A percentile compares a stretch with the other conserved stretches of the same genome.
phyloP scores from a whole-genome alignment of 345 rosid species.

The Acer saccharum region DNA sequence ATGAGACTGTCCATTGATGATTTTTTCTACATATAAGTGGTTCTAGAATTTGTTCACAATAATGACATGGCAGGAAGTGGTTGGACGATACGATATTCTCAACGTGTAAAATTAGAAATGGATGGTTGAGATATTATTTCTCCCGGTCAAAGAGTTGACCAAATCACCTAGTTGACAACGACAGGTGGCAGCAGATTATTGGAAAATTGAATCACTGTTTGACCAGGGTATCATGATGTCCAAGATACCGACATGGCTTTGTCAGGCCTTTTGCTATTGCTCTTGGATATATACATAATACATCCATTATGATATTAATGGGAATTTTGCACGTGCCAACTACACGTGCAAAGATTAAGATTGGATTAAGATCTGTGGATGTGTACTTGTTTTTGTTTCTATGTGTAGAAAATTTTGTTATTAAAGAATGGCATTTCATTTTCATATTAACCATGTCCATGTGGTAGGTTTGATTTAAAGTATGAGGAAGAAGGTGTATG shows the following conservation, averaged over 20 bases:
- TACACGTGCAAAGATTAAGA: conserved; percentile 24
- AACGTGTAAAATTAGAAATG: neutral
- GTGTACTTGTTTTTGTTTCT: no score
- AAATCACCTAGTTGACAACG: neutral
- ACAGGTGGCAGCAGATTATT: conserved; percentile 22
- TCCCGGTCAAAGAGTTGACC: conserved; percentile 30
- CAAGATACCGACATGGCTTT: conserved; percentile 24
- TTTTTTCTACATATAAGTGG: no score
- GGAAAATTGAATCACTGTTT: conserved; percentile 10
- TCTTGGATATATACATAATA: neutral
- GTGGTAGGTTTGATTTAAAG: no score
- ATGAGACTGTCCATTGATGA: no score
- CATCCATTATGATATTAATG: neutral
- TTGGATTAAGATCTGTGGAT: neutral
- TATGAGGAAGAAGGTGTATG: no score
- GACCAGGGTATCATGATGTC: conserved; percentile 19
- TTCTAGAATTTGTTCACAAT: neutral
- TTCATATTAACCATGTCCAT: no score
- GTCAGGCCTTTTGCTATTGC: conserved; percentile 11
- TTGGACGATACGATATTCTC: neutral
- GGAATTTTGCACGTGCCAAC: conserved; percentile 22
- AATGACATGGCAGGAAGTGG: conserved; percentile 6
- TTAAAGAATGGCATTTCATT: no score
- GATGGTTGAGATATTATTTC: neutral
- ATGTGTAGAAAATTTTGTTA: no score